phyloP scores from a whole-genome alignment of 805 yeast species.

The Candida nemodendra region DNA sequence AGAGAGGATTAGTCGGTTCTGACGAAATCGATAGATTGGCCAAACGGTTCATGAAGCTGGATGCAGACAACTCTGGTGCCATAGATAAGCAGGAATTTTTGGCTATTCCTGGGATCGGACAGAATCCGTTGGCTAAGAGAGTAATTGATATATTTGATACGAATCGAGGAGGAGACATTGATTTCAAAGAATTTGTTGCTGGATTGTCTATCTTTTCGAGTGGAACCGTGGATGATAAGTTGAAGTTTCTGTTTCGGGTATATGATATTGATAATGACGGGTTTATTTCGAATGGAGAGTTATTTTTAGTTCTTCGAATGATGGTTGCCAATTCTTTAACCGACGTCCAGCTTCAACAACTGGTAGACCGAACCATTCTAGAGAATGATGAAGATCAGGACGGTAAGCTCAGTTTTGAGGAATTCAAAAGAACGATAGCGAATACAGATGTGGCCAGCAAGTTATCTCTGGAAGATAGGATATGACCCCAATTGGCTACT shows the following conservation, averaged over 20 bases:
- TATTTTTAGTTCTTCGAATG: constrained; percentile 86
- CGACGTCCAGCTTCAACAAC: constrained; percentile 87
- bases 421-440: constrained; percentile 70
- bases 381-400: constrained; percentile 90
- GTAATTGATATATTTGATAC: constrained; percentile 93
- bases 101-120: constrained; percentile 87
- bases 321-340: constrained; percentile 94
- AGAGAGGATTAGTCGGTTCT: constrained; percentile 54
- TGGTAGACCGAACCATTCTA: constrained; percentile 94
- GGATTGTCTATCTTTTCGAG: constrained; percentile 75
- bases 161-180: constrained; percentile 90
- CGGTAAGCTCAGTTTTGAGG: constrained; percentile 80
- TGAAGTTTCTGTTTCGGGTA: constrained; percentile 85
- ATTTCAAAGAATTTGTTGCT: constrained; percentile 87
- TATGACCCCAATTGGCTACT: too few relatives aligned
- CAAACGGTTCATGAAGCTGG: constrained; percentile 92
- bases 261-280: constrained; percentile 97
- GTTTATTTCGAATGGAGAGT: constrained; percentile 89
- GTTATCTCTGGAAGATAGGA: constrained; percentile 30
- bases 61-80: constrained; percentile 88
- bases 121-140: constrained; percentile 86
- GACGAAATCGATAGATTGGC: constrained; percentile 91
- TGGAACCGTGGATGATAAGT: constrained; percentile 76
- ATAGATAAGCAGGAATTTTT: constrained; percentile 89
- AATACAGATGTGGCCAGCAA: constrained; percentile 36